Percentiles rank a stretch among this genome's conserved stretches.
These are phyloP conservation scores for Fagopyrum esculentum DNA, from an alignment of 148 eudicot genomes.

Conservation along the genomic window DNA sequence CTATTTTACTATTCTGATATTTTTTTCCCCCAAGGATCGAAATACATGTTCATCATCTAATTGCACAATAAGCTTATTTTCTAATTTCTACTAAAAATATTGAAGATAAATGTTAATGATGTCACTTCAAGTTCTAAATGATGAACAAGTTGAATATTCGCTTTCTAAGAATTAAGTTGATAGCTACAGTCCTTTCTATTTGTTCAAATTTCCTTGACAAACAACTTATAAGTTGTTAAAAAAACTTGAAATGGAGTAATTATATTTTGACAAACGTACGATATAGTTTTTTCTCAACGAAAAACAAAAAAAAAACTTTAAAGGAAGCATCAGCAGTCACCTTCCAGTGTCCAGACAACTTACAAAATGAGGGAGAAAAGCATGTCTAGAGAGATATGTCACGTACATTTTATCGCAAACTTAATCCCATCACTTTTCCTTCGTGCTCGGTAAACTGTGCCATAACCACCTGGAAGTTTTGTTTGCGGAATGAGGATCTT, in stretches of 20 bases:
- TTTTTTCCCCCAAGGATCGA: not conserved
- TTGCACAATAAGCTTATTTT: not conserved
- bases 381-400: not conserved
- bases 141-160: not conserved
- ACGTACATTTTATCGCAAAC: conserved; percentile 88
- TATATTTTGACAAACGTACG: not conserved
- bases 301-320: not conserved
- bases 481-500: not conserved
- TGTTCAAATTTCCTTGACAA: not conserved
- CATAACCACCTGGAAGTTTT: conserved; percentile 81
- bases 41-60: not conserved
- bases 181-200: not conserved
- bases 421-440: conserved; percentile 65
- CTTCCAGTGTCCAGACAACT: not conserved
- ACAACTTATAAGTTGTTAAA: not conserved
- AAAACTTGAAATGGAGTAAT: not conserved
- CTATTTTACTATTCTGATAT: not conserved
- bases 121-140: not conserved
- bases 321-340: not conserved
- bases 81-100: not conserved
- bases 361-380: not conserved
- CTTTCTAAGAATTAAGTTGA: not conserved
- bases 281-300: not conserved
- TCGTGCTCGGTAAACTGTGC: conserved; percentile 80
- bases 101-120: not conserved